Evolutionary conservation across 805 yeast genomes (phyloP), one percentile per base, ranked within the genome.

Genomic region (Yarrowia hollandica): DNA sequence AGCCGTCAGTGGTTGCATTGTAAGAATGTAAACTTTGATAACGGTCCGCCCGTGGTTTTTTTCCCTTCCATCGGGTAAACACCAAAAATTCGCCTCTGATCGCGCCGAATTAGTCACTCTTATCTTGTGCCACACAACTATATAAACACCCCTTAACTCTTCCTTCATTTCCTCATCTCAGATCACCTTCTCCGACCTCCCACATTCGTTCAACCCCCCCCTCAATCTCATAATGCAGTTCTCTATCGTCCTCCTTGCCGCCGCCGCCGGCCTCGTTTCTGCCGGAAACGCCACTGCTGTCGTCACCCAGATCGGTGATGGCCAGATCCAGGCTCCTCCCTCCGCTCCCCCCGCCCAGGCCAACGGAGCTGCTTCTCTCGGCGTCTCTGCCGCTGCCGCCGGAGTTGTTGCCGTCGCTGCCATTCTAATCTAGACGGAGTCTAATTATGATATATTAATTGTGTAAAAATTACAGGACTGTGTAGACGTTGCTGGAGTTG

Each of bases 321-420:
- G 52, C 26, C 58, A 52, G 58, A 52, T 52, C 44, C 42, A 52
- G 44, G 34, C 44, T 21, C 42, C 42, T 10, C 44, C 58, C 11
- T 26, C 58, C 5, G 23, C 50, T 12, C 25, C 52, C 19, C 58
- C 58, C 11, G 42, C 22, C 23, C 58, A 35, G 58, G 58, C 58
- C 34, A 52, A 52, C 58, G 42, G 44, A 18, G 58, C 44, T 18
- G 34, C 35, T 19, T 18, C 44, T 28, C 44, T 52, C 26, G 58
- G 58, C 14, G 58, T 35, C 58, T 52, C 58, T 25, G 58, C 44
- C 22, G 58, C 58, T n/a, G 44, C 35, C 8, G 58, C 44, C 26
- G 58, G 44, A 14, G 38, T 52, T 25, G 58, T 21, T 28, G 58
- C 42, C 18, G 58, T 15, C 15, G 58, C 57, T 18, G 33, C 34